Base-by-base conservation (phyloP, 805 yeast species). In the Starmerella apicola region DNA sequence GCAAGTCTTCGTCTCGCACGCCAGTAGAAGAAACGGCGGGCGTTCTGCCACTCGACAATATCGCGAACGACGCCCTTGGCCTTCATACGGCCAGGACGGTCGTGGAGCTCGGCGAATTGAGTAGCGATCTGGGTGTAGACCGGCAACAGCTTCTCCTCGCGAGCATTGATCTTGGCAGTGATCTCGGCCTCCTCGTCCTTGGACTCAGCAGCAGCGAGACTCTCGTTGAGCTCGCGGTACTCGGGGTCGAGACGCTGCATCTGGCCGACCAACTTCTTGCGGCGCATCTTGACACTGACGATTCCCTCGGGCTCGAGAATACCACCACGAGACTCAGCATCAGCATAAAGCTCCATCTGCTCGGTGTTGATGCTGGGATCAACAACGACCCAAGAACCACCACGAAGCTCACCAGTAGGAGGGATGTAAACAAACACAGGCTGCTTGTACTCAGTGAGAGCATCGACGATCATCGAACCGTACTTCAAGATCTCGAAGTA, bases 381-480 rank as follows among this genome's bases (percentile, higher is more conserved):
- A 59, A 91, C 95, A 52, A 91, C 99, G 41, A 93, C 99, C 99
- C 99, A 91, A 20, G 98, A 88, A 61, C 99, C 99, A 70, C 99
- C 99, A 74, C 99, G 81, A 52, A 91, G 72, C 65, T 91, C 99
- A 62, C 97, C 98, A 51, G 81, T 76, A 43, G 99, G 99, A 38
- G 99, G 98, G 61, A 91, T 88, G 65, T 91, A 91, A 20, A 91
- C 84, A 66, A 91, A 79, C 51, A 91, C 81, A 44, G 99, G 99
- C 64, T 91, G 98, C 61, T 83, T 83, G 74, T 78, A 91, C 54
- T 78, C 95, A 51, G 84, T 94, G 46, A 91, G 72, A 12, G 98
- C 96, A 61, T 91, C 99, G 49, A 91, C 99, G 64, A 91, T 91
- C 63, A 72, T 84, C 3, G 97, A 77, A 60, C 99, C 99, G 60